Percentiles rank a stretch among this genome's conserved stretches.
Evolutionary conservation across 2,329 filamentous ascomycete genomes (phyloP).

Genomic region (Neocatenulostroma microsporum): DNA sequence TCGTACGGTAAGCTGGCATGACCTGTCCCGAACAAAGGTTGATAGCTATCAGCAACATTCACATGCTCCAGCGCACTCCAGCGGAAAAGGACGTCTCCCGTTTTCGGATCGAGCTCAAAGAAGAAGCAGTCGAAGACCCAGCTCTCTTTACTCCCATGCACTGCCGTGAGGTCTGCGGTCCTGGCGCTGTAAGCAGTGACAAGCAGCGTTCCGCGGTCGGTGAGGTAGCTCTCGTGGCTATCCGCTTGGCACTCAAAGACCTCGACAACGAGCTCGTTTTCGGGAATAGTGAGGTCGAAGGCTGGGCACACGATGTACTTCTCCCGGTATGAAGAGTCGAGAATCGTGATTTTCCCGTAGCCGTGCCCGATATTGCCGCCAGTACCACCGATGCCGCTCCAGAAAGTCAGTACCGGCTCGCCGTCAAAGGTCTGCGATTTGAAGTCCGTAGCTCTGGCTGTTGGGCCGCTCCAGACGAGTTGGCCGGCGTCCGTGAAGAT

Average conservation of each 20-base stretch:
- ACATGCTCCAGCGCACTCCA: conserved; percentile 36
- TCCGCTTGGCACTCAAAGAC: conserved; percentile 17
- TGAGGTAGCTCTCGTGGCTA: conserved; percentile 27
- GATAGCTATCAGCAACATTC: conserved; percentile 11
- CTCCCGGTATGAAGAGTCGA: conserved; percentile 13
- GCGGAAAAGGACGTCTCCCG: conserved; percentile 32
- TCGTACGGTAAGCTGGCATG: conserved; percentile 12
- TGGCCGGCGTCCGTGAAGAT: conserved; percentile 14
- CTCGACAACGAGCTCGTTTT: too few relatives aligned
- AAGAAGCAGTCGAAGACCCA: conserved; percentile 33
- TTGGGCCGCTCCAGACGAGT: conserved; percentile 13
- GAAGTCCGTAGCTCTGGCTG: conserved; percentile 13
- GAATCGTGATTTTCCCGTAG: conserved; percentile 16
- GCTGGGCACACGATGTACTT: conserved; percentile 9
- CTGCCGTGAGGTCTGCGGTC: conserved; percentile 22
- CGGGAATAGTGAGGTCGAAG: conserved; percentile 5
- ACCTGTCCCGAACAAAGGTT: conserved; percentile 5
- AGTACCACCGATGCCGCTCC: conserved; percentile 12
- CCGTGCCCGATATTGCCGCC: conserved; percentile 16
- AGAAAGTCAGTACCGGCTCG: conserved; percentile 13
- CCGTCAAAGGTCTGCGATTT: conserved; percentile 11
- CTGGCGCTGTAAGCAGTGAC: conserved; percentile 27
- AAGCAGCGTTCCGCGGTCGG: conserved; percentile 24
- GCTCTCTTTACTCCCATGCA: conserved; percentile 26
- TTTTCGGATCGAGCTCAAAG: conserved; percentile 37